Percentiles rank a stretch among this genome's conserved stretches.
These are phyloP conservation scores for Podospora pseudopauciseta DNA, from an alignment of 495 filamentous ascomycete species.

Conservation along the genomic window DNA sequence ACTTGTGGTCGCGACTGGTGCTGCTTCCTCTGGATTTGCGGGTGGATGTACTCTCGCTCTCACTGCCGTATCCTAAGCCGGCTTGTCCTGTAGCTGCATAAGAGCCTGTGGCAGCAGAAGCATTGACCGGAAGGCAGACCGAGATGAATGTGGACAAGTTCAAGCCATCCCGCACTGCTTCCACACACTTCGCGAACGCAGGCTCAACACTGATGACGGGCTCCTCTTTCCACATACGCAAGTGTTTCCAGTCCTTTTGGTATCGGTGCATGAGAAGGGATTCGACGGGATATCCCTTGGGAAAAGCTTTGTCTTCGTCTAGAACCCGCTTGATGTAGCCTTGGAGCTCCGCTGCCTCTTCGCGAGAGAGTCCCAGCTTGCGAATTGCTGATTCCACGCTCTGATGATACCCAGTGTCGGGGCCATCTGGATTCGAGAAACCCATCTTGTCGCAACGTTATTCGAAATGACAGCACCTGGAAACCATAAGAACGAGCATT, in stretches of 20 bases:
- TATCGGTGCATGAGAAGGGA: constrained; percentile 3
- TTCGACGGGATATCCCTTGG: constrained; percentile 6
- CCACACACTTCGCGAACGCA: constrained; percentile 8
- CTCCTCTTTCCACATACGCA: constrained; percentile 2
- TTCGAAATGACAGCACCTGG: neutral
- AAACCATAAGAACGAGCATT: neutral
- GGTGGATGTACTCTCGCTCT: neutral
- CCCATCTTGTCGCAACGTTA: neutral
- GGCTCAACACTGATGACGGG: neutral
- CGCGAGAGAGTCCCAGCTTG: constrained; percentile 14
- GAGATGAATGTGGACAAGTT: neutral
- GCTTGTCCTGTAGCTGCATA: neutral
- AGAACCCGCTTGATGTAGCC: constrained; percentile 23
- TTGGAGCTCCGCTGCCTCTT: constrained; percentile 20
- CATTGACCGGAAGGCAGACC: neutral
- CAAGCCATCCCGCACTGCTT: constrained; percentile 4
- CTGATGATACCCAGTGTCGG: neutral
- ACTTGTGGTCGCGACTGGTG: no score
- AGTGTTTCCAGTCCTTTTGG: constrained; percentile 1
- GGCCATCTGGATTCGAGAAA: neutral
- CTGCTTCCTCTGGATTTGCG: neutral
- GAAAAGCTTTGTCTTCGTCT: constrained; percentile 8
- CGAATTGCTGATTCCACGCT: constrained; percentile 4
- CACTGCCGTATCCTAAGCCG: neutral
- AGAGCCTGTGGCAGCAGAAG: neutral